Base-by-base conservation (phyloP, 805 yeast species). In the Kuraishia hungarica region DNA sequence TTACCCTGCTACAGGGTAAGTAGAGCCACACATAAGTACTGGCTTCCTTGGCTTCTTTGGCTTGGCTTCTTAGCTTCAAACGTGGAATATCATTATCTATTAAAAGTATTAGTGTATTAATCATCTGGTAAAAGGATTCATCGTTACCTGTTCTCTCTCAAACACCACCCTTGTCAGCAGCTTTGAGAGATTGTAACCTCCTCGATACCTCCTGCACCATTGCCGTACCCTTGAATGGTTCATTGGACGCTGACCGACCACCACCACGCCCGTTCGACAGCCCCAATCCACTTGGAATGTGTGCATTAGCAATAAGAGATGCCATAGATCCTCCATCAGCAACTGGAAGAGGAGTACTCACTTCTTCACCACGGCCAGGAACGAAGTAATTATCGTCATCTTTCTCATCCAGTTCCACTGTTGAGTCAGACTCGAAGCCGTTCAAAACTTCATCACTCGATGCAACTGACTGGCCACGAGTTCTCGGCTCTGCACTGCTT, bases 301-400 rank as follows among this genome's bases (percentile, higher is more conserved):
- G n/a, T 13, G 43, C 43, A 4, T 13, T 10, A 17, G 17, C n/a
- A 17, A 17, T 17, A 15, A 35, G 43, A 10, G 43, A 35, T 10
- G 43, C 43, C 43, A 35, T 13, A 35, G 43, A 35, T 6, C 43
- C 35, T 11, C 10, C 35, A 6, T 28, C 43, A 15, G 43, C 28
- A 50, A 26, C 8, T 10, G 43, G 29, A 17, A 24, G 28, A n/a
- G 67, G 66, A 2, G 67, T 63, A 17, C 21, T 52, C 2, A 62
- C 53, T 55, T 71, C 75, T 24, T 78, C 81, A 58, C 73, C 76
- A 5, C 68, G 72, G 7, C 68, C 61, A 3, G 82, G 82, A 59
- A 72, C 76, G n/a, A 80, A 80, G 60, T 76, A 77, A 59, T 78
- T 81, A 58, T 75, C 67, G 58, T 75, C 76, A 60, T 77, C 82